phyloP scores from a whole-genome alignment of 768 basidiomycete species.

The Agrocybe praecox region DNA sequence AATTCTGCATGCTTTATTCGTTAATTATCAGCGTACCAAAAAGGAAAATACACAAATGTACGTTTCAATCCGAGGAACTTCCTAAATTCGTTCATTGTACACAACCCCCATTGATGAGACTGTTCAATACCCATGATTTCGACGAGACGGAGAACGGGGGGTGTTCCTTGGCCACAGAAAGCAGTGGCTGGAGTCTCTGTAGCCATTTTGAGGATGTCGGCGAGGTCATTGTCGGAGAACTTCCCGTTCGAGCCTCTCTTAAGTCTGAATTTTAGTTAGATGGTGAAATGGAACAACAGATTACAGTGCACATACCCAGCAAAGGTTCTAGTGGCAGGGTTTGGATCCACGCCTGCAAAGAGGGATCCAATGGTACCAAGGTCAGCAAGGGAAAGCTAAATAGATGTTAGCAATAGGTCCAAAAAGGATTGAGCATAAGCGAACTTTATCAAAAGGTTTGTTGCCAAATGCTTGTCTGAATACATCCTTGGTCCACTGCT shows the following conservation, averaged over 20 bases:
- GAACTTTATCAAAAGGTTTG: slow-evolving; percentile 21
- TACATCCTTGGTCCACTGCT: slow-evolving; percentile 49
- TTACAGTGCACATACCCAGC: slow-evolving; percentile 2
- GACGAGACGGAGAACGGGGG: slow-evolving; percentile 46
- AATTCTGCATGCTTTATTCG: slow-evolving; percentile 34
- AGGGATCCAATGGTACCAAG: slow-evolving; percentile 7
- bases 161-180: slow-evolving; percentile 45
- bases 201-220: slow-evolving; percentile 9
- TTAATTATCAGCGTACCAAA: neutral
- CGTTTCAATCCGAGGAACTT: slow-evolving; percentile 49
- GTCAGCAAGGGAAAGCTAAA: slow-evolving; percentile 12
- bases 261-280: neutral
- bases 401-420: no score
- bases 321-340: slow-evolving; percentile 14
- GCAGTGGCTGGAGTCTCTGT: slow-evolving; percentile 14
- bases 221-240: slow-evolving; percentile 14
- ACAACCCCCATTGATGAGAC: slow-evolving; percentile 55
- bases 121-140: slow-evolving; percentile 62
- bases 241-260: slow-evolving; percentile 15
- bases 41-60: slow-evolving; percentile 12
- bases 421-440: no score
- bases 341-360: slow-evolving; percentile 6
- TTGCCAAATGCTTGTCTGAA: slow-evolving; percentile 43
- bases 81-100: slow-evolving; percentile 60
- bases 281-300: no score